Evolutionary conservation across 495 filamentous ascomycete genomes (phyloP).

Genomic region (Antarctomyces pellizariae): DNA sequence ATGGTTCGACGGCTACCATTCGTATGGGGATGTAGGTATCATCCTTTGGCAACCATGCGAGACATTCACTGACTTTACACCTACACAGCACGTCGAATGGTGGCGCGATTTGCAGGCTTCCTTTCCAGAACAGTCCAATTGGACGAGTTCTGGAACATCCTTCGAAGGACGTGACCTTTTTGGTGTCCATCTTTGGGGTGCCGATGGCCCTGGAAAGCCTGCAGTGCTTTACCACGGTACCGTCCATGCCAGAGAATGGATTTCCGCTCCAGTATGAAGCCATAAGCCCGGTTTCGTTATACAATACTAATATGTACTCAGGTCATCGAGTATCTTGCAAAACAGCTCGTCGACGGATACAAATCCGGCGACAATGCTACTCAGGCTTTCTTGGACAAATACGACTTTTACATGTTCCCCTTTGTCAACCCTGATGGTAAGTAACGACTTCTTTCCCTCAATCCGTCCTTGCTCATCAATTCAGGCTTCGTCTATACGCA

Average conservation of each 20-base stretch:
- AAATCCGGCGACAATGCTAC: slow-evolving; percentile 15
- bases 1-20: slow-evolving; percentile 5
- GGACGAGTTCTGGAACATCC: slow-evolving; percentile 26
- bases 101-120: slow-evolving; percentile 23
- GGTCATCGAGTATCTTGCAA: slow-evolving; percentile 31
- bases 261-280: slow-evolving; percentile 22
- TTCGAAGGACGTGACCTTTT: slow-evolving; percentile 25
- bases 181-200: slow-evolving; percentile 36
- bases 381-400: slow-evolving; percentile 26
- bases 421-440: slow-evolving; percentile 38
- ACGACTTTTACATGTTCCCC: slow-evolving; percentile 39
- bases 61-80: slow-evolving; percentile 1
- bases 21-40: slow-evolving; percentile 1
- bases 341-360: slow-evolving; percentile 25
- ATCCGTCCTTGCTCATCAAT: not conserved
- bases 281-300: not conserved
- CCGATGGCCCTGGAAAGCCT: slow-evolving; percentile 26
- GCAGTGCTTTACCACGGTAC: slow-evolving; percentile 36
- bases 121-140: slow-evolving; percentile 26
- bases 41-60: not conserved
- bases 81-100: slow-evolving; percentile 24
- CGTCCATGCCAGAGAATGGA: slow-evolving; percentile 43
- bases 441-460: not conserved
- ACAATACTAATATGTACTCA: slow-evolving; percentile 2
- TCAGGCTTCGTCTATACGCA: slow-evolving; percentile 37